A percentile compares a stretch with the other conserved stretches of the same genome.
Evolutionary conservation across 2,329 filamentous ascomycete species (phyloP).

Genomic region (Sporothrix sp.): DNA sequence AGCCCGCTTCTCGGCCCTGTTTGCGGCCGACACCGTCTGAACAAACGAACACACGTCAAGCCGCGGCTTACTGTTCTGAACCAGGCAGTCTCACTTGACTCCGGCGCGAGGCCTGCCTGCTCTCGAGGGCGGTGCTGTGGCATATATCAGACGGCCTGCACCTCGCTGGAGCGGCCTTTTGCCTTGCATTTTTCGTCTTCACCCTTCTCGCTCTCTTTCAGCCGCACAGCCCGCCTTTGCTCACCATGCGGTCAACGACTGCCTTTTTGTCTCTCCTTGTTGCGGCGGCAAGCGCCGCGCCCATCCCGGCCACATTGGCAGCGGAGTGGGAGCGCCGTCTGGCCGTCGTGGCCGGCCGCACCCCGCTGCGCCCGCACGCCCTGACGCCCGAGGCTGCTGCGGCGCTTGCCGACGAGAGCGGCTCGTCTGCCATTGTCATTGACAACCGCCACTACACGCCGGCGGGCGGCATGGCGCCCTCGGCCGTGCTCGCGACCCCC

Average conservation of each 20-base stretch:
- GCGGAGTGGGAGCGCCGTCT: constrained; percentile 8
- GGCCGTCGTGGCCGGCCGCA: neutral
- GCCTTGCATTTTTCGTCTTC: neutral
- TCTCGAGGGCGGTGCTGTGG: neutral
- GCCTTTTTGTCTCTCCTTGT: constrained; percentile 9
- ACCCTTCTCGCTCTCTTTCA: neutral
- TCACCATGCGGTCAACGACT: constrained; percentile 11
- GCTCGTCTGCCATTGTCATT: constrained; percentile 1
- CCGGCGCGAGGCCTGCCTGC: neutral
- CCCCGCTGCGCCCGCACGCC: neutral
- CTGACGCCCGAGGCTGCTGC: constrained; percentile 7
- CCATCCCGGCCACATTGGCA: neutral
- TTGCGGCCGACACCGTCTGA: neutral
- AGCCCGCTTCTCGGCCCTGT: neutral
- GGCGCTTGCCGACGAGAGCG: constrained; percentile 1
- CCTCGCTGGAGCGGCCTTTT: neutral
- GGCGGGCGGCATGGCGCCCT: neutral
- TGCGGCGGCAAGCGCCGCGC: constrained; percentile 3
- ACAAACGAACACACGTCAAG: neutral
- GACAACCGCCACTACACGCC: constrained; percentile 16
- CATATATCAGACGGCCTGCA: neutral
- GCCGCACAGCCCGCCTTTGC: neutral
- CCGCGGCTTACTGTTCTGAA: neutral
- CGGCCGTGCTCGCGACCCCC: constrained; percentile 11
- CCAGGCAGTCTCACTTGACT: no score